phyloP scores from a whole-genome alignment of 176 grass and related monocot species.

The Aegilops longissima region DNA sequence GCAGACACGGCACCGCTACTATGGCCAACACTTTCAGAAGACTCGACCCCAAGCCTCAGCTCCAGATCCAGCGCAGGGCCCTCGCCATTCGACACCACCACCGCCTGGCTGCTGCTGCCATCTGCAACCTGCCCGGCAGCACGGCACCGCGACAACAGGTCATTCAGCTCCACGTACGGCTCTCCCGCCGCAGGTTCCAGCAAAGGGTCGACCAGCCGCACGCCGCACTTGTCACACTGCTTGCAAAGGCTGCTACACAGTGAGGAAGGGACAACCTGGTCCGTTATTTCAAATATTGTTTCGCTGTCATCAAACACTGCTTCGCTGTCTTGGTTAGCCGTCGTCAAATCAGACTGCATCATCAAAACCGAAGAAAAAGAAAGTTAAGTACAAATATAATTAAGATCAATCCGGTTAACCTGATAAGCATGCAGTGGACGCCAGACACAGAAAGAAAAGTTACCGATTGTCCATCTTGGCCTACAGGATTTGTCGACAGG shows the following conservation, averaged over 20 bases:
- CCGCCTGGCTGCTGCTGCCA: background rate
- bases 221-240: background rate
- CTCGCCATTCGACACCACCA: slow-evolving; percentile 21
- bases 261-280: slow-evolving; percentile 3
- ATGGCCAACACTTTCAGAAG: background rate
- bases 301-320: slow-evolving; percentile 22
- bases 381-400: background rate
- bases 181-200: slow-evolving; percentile 17
- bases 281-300: slow-evolving; percentile 44
- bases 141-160: slow-evolving; percentile 30
- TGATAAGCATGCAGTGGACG: background rate
- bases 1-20: background rate
- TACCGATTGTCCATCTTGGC: slow-evolving; percentile 21
- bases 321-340: slow-evolving; percentile 19
- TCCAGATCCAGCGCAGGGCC: background rate
- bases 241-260: slow-evolving; percentile 1
- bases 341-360: slow-evolving; percentile 41
- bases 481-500: background rate
- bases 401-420: too few relatives aligned
- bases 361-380: background rate
- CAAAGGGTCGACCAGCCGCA: background rate
- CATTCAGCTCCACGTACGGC: slow-evolving; percentile 58
- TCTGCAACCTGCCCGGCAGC: background rate
- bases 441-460: background rate
- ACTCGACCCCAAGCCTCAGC: slow-evolving; percentile 13